phyloP scores from a whole-genome alignment of 2,329 filamentous ascomycete species.

The Mollisiaceae sp. region DNA sequence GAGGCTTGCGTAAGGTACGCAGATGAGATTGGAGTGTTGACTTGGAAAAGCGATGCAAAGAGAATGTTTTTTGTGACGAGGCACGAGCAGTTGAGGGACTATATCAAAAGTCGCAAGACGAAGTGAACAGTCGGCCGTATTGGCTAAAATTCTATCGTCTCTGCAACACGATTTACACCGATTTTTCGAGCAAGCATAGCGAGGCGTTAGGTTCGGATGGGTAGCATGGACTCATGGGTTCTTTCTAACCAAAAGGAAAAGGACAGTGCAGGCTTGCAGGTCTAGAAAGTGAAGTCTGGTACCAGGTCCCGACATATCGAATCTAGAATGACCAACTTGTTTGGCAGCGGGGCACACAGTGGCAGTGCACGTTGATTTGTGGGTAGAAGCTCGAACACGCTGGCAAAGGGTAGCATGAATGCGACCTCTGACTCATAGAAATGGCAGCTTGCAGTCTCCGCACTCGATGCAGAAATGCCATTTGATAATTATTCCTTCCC shows the following conservation, averaged over 20 bases:
- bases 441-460: neutral
- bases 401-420: neutral
- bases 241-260: neutral
- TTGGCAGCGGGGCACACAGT: neutral
- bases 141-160: neutral
- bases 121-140: slow-evolving; percentile 33
- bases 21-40: slow-evolving; percentile 85
- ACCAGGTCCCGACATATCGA: neutral
- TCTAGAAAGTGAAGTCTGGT: neutral
- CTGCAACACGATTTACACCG: neutral
- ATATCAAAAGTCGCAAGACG: slow-evolving; percentile 70
- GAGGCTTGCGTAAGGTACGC: slow-evolving; percentile 76
- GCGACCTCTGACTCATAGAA: slow-evolving; percentile 1
- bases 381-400: neutral
- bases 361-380: neutral
- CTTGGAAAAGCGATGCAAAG: slow-evolving; percentile 82
- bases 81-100: slow-evolving; percentile 86
- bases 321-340: neutral
- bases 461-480: neutral
- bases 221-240: neutral
- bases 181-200: slow-evolving; percentile 28
- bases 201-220: slow-evolving; percentile 26
- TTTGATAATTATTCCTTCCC: neutral
- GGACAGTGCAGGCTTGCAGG: neutral
- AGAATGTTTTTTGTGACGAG: slow-evolving; percentile 91